Conservation (phyloP, 1,284 basidiomycete species). For the Neonothopanus nambi region DNA sequence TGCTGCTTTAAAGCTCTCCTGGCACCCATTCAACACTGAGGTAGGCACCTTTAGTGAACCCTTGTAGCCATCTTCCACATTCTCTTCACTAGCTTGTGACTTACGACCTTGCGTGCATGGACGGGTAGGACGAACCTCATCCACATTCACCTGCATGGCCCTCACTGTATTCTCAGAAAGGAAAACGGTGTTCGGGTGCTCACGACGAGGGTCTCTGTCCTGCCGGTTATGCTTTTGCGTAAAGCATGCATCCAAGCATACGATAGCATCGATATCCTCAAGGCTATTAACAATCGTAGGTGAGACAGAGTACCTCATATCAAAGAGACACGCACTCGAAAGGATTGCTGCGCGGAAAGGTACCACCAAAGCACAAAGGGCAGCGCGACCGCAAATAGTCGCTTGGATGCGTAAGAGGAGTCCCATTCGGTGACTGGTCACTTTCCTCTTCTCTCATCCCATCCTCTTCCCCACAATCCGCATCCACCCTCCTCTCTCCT, state of each 20-base stretch:
- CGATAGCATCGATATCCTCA: background rate
- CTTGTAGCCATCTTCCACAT: background rate
- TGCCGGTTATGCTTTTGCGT: conserved; percentile 18
- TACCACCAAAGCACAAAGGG: conserved; percentile 10
- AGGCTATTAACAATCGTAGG: background rate
- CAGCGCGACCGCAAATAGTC: conserved; percentile 3
- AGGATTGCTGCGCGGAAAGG: background rate
- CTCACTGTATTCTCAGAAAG: conserved; percentile 15
- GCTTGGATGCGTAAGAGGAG: background rate
- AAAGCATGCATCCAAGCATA: conserved; percentile 18
- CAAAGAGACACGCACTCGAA: background rate
- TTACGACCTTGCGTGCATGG: no score
- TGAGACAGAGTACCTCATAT: no score
- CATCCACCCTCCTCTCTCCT: background rate
- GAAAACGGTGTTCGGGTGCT: conserved; percentile 17
- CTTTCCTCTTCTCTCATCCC: no score
- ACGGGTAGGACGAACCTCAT: conserved; percentile 9
- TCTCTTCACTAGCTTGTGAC: background rate
- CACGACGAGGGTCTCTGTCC: conserved; percentile 2
- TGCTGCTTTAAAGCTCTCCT: conserved; percentile 35
- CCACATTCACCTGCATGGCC: conserved; percentile 10
- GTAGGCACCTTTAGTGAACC: conserved; percentile 21
- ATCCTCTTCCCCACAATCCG: no score
- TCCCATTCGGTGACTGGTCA: no score
- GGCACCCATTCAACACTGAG: conserved; percentile 30